Base-by-base conservation (phyloP, 2,329 filamentous ascomycete species). In the Aspergillus flavus region DNA sequence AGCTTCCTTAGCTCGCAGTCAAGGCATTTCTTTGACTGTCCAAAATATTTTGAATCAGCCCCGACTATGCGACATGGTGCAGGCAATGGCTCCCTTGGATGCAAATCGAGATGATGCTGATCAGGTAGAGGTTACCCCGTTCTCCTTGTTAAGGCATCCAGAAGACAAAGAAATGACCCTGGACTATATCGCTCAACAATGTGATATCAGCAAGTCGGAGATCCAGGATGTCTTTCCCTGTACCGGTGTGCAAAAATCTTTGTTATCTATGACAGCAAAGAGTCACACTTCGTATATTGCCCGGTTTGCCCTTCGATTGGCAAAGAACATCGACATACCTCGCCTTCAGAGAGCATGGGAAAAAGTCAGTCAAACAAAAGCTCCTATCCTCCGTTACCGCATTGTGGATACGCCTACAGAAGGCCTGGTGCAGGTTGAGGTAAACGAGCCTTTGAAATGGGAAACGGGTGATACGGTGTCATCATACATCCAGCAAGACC, bases 1-100 rank as follows among this genome's bases (percentile, higher is more conserved):
- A 26, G 21, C 45, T 3, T 23, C 45, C 21, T 48, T 48, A 16
- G 43, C 45, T 23, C 26, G 45, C 9, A 34, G 39, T 36, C 30
- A 50, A 26, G 57, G 57, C 14, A 28, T 58, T 11, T 23, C 30
- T n/a, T 34, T 52, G 19, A 46, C 57, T 16, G 16, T 58, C 7
- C 26, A 58, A 16, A 46, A 21, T n/a, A 58, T 58, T n/a, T 58
- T 58, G 16, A 34, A 52, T 23, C 43, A 52, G 57, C 57, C 57
- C 10, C n/a, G 45, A 4, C 45, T 48, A 26, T 48, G 21, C 21
- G 45, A 48, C 11, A 48, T 48, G 36, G 21, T 46, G 11, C n/a
- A 46, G 43, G n/a, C 43, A 23, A 46, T 46, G 10, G 43, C 23
- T 46, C 43, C 43, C 6, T 46, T 46, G 43, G 43, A 46, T 23